Percentiles rank a stretch among this genome's conserved stretches.
phyloP scores from a whole-genome alignment of 1,139 yeast genomes.

The Geotrichum aggregatum region DNA sequence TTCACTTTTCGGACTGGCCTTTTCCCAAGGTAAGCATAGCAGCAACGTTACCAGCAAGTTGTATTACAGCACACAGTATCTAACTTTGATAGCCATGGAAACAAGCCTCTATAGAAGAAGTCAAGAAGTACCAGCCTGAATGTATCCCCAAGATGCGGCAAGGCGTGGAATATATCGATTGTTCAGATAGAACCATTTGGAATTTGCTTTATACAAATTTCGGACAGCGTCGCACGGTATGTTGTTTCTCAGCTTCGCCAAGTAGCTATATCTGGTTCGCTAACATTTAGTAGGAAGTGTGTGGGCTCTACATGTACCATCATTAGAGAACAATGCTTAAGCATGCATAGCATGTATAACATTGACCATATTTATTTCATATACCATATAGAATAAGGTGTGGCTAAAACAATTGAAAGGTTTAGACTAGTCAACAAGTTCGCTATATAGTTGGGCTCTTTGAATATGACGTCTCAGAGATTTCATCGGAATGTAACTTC shows the following conservation, averaged over 20 bases:
- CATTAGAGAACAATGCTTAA: too few relatives aligned
- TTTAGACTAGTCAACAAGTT: too few relatives aligned
- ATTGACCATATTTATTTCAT: too few relatives aligned
- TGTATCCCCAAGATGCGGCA: conserved; percentile 5
- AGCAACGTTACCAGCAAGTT: not conserved
- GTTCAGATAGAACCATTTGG: conserved; percentile 31
- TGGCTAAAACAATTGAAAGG: too few relatives aligned
- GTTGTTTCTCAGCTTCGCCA: not conserved
- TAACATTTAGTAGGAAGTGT: conserved; percentile 15
- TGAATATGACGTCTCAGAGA: not conserved
- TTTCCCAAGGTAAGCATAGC: conserved; percentile 22
- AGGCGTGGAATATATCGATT: conserved; percentile 22
- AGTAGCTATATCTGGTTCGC: not conserved
- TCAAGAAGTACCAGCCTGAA: conserved; percentile 15
- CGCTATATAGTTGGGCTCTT: too few relatives aligned
- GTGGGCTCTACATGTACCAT: conserved; percentile 12
- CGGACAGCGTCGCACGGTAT: conserved; percentile 14
- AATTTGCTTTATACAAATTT: conserved; percentile 28
- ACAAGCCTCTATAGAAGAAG: conserved; percentile 15
- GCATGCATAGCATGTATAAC: not conserved
- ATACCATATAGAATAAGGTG: too few relatives aligned
- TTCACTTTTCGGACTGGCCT: conserved; percentile 26
- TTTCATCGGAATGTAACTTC: not conserved
- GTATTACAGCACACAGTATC: not conserved
- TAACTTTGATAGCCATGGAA: conserved; percentile 17